A percentile compares a stretch with the other conserved stretches of the same genome.
Evolutionary conservation across 108 stramenopile species (phyloP).

Genomic region (Skeletonema grethae): DNA sequence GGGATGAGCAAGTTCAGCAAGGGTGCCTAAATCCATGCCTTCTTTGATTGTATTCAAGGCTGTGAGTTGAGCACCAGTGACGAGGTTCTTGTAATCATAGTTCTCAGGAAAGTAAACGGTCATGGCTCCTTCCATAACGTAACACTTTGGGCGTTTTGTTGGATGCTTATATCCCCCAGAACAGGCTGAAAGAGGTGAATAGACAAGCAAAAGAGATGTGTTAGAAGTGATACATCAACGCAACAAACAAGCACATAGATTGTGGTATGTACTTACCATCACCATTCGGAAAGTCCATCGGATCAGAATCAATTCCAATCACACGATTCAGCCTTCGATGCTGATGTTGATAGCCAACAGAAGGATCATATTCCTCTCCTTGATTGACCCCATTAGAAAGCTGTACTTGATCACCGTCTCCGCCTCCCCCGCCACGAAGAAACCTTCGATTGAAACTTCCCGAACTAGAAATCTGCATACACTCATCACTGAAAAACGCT

Average conservation of each 20-base stretch:
- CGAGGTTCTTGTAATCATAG: constrained; percentile 8
- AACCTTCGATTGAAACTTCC: neutral
- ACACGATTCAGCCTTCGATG: constrained; percentile 16
- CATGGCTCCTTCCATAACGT: constrained; percentile 36
- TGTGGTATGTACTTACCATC: constrained; percentile 10
- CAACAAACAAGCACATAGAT: neutral
- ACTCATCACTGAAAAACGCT: constrained; percentile 28
- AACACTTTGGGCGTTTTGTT: constrained; percentile 14
- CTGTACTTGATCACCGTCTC: neutral
- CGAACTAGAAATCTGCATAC: constrained; percentile 2
- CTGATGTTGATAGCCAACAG: neutral
- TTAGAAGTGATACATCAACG: neutral
- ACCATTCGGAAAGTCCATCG: constrained; percentile 30
- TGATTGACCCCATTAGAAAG: neutral
- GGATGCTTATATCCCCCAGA: constrained; percentile 15
- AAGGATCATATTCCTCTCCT: neutral
- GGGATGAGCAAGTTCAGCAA: constrained; percentile 13
- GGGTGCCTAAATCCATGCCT: constrained; percentile 22
- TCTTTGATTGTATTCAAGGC: constrained; percentile 23
- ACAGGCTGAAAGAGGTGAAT: constrained; percentile 19
- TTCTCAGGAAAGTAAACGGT: constrained; percentile 42
- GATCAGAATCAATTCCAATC: constrained; percentile 28
- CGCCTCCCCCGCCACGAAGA: neutral
- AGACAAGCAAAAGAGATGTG: neutral
- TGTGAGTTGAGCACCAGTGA: constrained; percentile 13